A percentile compares a stretch with the other conserved stretches of the same genome.
phyloP scores from a whole-genome alignment of 2,329 filamentous ascomycete genomes.

The Fusarium bactridioides region DNA sequence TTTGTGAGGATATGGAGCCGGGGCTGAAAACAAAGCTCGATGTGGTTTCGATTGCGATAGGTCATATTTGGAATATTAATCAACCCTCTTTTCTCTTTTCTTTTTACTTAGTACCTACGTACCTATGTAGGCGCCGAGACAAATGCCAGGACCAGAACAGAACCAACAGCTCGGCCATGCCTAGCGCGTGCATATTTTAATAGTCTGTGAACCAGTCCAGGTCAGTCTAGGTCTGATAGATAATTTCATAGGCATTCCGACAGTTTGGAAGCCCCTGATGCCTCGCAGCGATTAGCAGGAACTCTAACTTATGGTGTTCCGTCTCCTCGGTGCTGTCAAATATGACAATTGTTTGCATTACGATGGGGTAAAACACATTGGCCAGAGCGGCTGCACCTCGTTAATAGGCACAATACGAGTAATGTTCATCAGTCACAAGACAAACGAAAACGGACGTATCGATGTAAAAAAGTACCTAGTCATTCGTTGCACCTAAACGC shows the following conservation, averaged over 20 bases:
- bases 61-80: conserved; percentile 33
- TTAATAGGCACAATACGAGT: neutral
- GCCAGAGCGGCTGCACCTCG: neutral
- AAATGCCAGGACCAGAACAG: conserved; percentile 9
- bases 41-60: conserved; percentile 16
- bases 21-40: conserved; percentile 7
- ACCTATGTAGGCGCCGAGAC: conserved; percentile 5
- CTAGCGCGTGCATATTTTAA: conserved; percentile 3
- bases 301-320: conserved; percentile 2
- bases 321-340: neutral
- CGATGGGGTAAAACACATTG: neutral
- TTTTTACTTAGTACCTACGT: neutral
- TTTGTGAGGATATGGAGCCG: neutral
- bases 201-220: neutral
- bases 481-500: neutral
- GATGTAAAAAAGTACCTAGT: neutral
- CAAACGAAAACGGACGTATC: neutral
- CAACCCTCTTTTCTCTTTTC: conserved; percentile 14
- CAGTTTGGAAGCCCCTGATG: conserved; percentile 6
- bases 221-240: neutral
- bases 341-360: neutral
- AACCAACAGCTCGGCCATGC: conserved; percentile 13
- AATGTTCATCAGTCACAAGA: neutral
- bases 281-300: neutral
- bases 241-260: conserved; percentile 14